Conservation (phyloP, 2,329 filamentous ascomycete species). For the Aspergillus sp. region DNA sequence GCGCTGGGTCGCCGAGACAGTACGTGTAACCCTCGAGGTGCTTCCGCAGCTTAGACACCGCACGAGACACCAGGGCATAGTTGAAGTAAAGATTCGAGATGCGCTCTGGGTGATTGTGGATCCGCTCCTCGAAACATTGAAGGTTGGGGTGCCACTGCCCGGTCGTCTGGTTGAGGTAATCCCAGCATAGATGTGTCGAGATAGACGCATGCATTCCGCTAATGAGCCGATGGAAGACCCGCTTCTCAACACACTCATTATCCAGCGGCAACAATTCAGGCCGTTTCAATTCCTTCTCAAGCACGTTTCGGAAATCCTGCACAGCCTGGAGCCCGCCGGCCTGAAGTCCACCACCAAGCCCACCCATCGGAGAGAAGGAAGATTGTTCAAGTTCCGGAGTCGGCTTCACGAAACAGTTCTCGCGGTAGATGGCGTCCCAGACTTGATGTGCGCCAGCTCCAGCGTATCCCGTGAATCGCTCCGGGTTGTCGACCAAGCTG, state of each 20-base stretch:
- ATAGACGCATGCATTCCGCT: slow-evolving; percentile 99
- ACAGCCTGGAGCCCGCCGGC: slow-evolving; percentile 52
- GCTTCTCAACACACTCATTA: slow-evolving; percentile 94
- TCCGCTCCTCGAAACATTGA: slow-evolving; percentile 80
- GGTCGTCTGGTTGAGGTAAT: slow-evolving; percentile 92
- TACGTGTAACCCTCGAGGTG: slow-evolving; percentile 84
- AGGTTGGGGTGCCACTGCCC: slow-evolving; percentile 91
- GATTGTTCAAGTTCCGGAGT: slow-evolving; percentile 29
- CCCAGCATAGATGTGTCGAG: slow-evolving; percentile 92
- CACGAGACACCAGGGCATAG: slow-evolving; percentile 91
- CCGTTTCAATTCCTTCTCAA: slow-evolving; percentile 47
- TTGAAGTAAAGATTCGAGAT: slow-evolving; percentile 99
- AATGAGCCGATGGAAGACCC: slow-evolving; percentile 94
- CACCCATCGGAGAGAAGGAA: slow-evolving; percentile 35
- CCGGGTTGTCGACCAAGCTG: slow-evolving; percentile 86
- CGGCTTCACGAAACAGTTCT: slow-evolving; percentile 82
- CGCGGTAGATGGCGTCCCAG: slow-evolving; percentile 94
- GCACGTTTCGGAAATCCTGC: slow-evolving; percentile 60
- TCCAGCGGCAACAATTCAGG: slow-evolving; percentile 69
- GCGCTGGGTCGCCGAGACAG: slow-evolving; percentile 78
- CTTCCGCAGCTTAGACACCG: slow-evolving; percentile 83
- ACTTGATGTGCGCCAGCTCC: slow-evolving; percentile 83
- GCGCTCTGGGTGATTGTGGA: slow-evolving; percentile 82
- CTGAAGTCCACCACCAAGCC: too few species aligned
- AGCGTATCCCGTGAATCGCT: slow-evolving; percentile 91